Base-by-base conservation (phyloP, 768 basidiomycete species). In the Hygrocybe coccinea region DNA sequence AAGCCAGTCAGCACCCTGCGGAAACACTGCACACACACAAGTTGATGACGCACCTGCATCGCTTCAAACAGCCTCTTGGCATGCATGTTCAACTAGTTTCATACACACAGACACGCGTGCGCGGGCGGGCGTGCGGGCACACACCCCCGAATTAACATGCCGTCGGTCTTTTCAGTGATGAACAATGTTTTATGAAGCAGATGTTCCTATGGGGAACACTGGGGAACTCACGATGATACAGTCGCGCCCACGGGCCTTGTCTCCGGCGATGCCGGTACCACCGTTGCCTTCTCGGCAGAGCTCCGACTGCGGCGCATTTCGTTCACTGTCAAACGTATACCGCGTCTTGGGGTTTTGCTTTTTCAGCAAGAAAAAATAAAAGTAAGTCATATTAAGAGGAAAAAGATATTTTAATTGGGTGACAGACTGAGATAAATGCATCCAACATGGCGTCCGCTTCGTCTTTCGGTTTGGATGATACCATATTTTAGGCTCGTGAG, bases 41-140 rank as follows among this genome's bases (percentile, higher is more conserved):
- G n/a, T n/a, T n/a, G n/a, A n/a, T 35, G 10, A 60, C 70, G 29
- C 58, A 83, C 84, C 80, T 88, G 87, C 86, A 91, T 89, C 38
- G 84, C 79, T 64, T 79, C 72, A 62, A 89, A 87, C 52, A 87
- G 60, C 56, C 75, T 69, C 58, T 77, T 86, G 10, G 84, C 79
- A 53, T 81, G 74, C 83, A 86, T 81, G 67, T 77, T 76, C 58
- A 84, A 63, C 85, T 89, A 58, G 17, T 48, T 14, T 49, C 10
- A 54, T 15, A n/a, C n/a, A n/a, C n/a, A n/a, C n/a, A n/a, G n/a
- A n/a, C n/a, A n/a, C n/a, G n/a, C n/a, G n/a, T n/a, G n/a, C n/a
- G n/a, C n/a, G n/a, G n/a, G n/a, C n/a, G n/a, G n/a, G n/a, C n/a
- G n/a, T n/a, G n/a, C n/a, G n/a, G 17, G n/a, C n/a, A n/a, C n/a